These are phyloP conservation scores for Metschnikowia cubensis DNA, from an alignment of 805 yeast genomes.

Conservation along the genomic window DNA sequence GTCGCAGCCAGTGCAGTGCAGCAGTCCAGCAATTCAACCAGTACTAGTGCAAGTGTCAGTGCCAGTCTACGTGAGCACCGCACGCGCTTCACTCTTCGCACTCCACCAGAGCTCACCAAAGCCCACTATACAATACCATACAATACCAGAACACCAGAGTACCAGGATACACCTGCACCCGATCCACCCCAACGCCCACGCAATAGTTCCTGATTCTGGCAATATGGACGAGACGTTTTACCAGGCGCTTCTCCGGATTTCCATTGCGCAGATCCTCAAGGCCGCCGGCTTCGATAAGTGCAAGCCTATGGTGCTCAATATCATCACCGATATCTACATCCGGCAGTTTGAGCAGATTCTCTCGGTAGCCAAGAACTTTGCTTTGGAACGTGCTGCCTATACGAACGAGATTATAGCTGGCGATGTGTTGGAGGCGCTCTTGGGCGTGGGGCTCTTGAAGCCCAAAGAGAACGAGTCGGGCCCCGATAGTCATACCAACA, in stretches of 20 bases:
- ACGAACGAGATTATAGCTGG: conserved; percentile 47
- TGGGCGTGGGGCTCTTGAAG: conserved; percentile 56
- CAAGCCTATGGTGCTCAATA: conserved; percentile 65
- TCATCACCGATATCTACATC: conserved; percentile 71
- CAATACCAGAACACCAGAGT: no score
- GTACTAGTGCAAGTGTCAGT: no score
- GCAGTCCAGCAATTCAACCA: no score
- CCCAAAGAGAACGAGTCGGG: conserved; percentile 48
- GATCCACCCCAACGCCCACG: no score
- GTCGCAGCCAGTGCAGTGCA: no score
- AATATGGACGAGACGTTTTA: conserved; percentile 40
- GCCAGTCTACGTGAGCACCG: no score
- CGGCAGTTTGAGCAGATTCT: conserved; percentile 57
- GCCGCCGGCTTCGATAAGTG: conserved; percentile 83
- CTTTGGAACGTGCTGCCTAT: conserved; percentile 36
- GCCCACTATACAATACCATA: no score
- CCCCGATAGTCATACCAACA: conserved; percentile 33
- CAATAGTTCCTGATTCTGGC: no score
- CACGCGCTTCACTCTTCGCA: no score
- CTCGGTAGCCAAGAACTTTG: conserved; percentile 45
- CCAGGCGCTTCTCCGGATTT: conserved; percentile 35
- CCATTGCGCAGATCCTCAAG: conserved; percentile 56
- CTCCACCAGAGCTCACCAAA: no score
- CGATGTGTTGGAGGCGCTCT: conserved; percentile 71
- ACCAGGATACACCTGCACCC: no score